These are phyloP conservation scores for Naematelia aurantialba DNA, from an alignment of 768 basidiomycete genomes.

Conservation along the genomic window DNA sequence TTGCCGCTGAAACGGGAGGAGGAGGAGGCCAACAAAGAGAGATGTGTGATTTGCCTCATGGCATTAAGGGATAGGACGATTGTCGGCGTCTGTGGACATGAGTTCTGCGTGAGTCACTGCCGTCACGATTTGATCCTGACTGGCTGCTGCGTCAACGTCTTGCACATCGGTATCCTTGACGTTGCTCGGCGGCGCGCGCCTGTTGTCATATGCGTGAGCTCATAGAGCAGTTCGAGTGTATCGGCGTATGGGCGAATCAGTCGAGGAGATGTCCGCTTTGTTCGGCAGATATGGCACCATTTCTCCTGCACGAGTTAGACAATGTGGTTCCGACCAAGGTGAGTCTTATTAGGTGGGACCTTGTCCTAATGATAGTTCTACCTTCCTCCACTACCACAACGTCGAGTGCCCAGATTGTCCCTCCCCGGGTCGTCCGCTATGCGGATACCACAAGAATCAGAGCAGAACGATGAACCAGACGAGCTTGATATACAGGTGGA, in stretches of 20 bases:
- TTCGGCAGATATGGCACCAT: conserved; percentile 43
- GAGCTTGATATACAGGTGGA: conserved; percentile 71
- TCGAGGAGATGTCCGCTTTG: conserved; percentile 45
- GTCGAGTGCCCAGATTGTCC: conserved; percentile 19
- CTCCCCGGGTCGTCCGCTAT: conserved; percentile 26
- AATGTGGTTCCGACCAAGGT: conserved; percentile 39
- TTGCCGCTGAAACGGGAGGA: conserved; percentile 31
- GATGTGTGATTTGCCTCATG: conserved; percentile 86
- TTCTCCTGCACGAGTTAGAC: conserved; percentile 45
- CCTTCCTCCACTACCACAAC: conserved; percentile 58
- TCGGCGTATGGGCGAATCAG: conserved; percentile 69
- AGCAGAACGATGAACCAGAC: conserved; percentile 57
- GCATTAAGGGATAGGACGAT: conserved; percentile 70
- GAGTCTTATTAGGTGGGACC: conserved; percentile 6
- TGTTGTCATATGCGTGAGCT: background rate
- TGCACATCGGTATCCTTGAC: no score
- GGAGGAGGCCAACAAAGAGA: conserved; percentile 54
- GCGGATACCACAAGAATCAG: conserved; percentile 44
- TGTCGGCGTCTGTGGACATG: conserved; percentile 80
- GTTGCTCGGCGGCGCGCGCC: background rate
- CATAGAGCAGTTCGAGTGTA: conserved; percentile 64
- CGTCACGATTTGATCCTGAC: no score
- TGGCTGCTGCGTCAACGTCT: no score
- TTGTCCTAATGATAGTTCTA: conserved; percentile 56
- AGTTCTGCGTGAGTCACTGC: conserved; percentile 64